These are phyloP conservation scores for Penicillium malachiteum DNA, from an alignment of 495 filamentous ascomycete genomes.

Conservation along the genomic window DNA sequence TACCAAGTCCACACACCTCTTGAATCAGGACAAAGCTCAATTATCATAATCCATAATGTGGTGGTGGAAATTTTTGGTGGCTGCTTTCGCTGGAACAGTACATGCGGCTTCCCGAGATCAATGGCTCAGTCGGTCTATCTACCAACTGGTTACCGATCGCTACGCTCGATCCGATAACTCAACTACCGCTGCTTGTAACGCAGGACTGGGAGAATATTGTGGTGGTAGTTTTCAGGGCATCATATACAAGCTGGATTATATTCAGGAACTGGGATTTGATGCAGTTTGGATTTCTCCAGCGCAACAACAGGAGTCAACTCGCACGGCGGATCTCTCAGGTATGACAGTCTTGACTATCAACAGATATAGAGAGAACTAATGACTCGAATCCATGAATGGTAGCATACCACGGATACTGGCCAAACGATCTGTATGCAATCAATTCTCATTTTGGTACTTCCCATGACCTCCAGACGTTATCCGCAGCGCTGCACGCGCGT, in stretches of 20 bases:
- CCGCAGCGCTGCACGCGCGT: constrained; percentile 56
- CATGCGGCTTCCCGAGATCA: constrained; percentile 27
- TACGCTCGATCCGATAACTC: constrained; percentile 68
- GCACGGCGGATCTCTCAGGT: constrained; percentile 41
- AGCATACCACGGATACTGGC: constrained; percentile 78
- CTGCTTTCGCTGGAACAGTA: background rate
- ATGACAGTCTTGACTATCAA: too few species aligned
- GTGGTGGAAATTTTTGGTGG: background rate
- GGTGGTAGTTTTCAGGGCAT: constrained; percentile 75
- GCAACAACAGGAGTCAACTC: constrained; percentile 50
- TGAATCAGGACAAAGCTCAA: background rate
- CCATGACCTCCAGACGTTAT: constrained; percentile 66
- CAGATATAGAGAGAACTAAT: too few species aligned
- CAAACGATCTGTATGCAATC: constrained; percentile 60
- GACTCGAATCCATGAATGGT: constrained; percentile 13
- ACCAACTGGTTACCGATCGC: constrained; percentile 74
- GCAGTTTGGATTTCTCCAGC: constrained; percentile 83
- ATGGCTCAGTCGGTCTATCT: constrained; percentile 66
- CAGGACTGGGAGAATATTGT: constrained; percentile 56
- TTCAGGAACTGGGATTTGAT: constrained; percentile 78
- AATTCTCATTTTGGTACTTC: constrained; percentile 67
- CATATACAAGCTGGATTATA: constrained; percentile 55
- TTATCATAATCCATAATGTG: background rate
- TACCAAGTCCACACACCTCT: constrained; percentile 6
- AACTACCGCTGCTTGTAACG: constrained; percentile 46